Base-by-base conservation (phyloP, 2,329 filamentous ascomycete genomes). In the Xylaria polymorpha region DNA sequence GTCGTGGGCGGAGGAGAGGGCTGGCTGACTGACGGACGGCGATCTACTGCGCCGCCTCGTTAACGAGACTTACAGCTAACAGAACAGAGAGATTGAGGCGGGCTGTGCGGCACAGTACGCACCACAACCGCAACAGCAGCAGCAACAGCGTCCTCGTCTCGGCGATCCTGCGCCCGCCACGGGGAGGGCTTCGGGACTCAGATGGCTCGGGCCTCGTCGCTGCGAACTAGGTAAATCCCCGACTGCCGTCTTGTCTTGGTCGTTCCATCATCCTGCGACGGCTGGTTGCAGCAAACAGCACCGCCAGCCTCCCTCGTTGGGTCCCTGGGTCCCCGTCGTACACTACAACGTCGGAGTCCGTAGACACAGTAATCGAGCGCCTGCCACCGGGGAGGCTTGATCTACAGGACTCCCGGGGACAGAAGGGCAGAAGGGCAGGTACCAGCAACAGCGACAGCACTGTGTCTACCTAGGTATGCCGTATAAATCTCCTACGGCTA, bases 281-380 rank as follows among this genome's bases (percentile, higher is more conserved):
- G 46, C 55, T 56, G 53, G 39, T 22, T 41, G 51, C 20, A 57
- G 51, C 20, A 48, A 50, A 35, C 32, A 43, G 32, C 15, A 9
- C 39, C 25, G 22, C 25, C 35, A 37, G 35, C 35, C 10, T n/a
- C 15, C 32, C n/a, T 48, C 14, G 9, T n/a, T 37, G 12, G 15
- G 25, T 3, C 25, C 25, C 25, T 29, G 25, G 3, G 25, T 62
- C n/a, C 29, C 56, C 50, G 56, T 56, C 61, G 61, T 22, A 58
- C n/a, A 48, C 51, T 44, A 63, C 61, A 32, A 57, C 44, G 50
- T 39, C 61, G 66, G 66, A 64, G 66, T 64, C 66, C 66, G 66
- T 61, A 64, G 32, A n/a, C 32, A 61, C 48, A 57, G 55, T 56
- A 43, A 41, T 50, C 51, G 60, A n/a, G 32, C 50, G 32, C 35